These are phyloP conservation scores for Byssothecium circinans DNA, from an alignment of 2,329 filamentous ascomycete species.

Conservation along the genomic window DNA sequence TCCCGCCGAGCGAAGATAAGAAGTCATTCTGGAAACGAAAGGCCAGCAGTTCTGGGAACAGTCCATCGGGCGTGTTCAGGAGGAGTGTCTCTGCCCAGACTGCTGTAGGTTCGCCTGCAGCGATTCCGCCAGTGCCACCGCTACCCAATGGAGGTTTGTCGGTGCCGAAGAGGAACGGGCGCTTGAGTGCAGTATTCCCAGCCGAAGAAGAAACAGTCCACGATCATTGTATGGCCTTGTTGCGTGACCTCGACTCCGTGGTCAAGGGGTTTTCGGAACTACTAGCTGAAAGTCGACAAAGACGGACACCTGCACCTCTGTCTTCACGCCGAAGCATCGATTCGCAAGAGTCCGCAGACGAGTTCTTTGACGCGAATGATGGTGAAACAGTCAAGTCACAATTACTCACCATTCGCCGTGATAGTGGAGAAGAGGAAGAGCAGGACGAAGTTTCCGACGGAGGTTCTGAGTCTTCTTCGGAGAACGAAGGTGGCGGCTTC, in stretches of 20 bases:
- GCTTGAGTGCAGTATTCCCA: slow-evolving; percentile 44
- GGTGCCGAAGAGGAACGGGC: slow-evolving; percentile 40
- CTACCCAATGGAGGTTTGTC: slow-evolving; percentile 32
- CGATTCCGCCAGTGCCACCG: slow-evolving; percentile 37
- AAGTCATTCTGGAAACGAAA: slow-evolving; percentile 93
- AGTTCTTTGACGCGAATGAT: slow-evolving; percentile 89
- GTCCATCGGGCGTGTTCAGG: slow-evolving; percentile 48
- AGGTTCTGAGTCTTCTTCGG: slow-evolving; percentile 67
- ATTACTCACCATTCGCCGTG: slow-evolving; percentile 73
- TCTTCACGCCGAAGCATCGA: slow-evolving; percentile 71
- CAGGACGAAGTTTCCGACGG: slow-evolving; percentile 51
- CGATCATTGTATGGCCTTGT: slow-evolving; percentile 79
- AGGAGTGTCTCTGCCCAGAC: slow-evolving; percentile 58
- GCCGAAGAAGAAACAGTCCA: slow-evolving; percentile 66
- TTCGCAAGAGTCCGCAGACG: slow-evolving; percentile 72
- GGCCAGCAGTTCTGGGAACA: slow-evolving; percentile 57
- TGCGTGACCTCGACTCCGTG: slow-evolving; percentile 81
- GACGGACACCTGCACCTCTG: slow-evolving; percentile 59
- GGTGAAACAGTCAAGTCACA: slow-evolving; percentile 56
- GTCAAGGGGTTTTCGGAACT: slow-evolving; percentile 79
- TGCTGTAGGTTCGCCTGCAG: slow-evolving; percentile 49
- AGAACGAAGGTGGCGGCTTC: slow-evolving; percentile 53
- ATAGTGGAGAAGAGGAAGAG: slow-evolving; percentile 55
- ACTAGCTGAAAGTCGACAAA: slow-evolving; percentile 75
- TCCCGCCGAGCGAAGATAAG: slow-evolving; percentile 58